Conservation (phyloP, 805 yeast species). For the Huiozyma naganishii region DNA sequence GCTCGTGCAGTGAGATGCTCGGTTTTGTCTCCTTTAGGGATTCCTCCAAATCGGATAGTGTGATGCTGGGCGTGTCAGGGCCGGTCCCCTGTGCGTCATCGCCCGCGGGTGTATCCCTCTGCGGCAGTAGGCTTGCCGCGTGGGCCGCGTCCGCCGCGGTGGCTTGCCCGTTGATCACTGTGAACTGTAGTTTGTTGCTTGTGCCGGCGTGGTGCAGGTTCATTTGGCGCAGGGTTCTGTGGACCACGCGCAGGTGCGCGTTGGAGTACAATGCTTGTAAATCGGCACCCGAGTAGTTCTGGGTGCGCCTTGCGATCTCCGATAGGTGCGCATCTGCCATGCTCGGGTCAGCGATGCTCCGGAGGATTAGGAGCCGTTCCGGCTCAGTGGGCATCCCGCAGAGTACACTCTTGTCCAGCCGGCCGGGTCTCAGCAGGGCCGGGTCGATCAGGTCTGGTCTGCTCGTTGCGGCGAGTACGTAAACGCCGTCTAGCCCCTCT, state of each 20-base stretch:
- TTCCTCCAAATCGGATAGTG: constrained; percentile 42
- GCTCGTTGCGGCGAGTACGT: constrained; percentile 91
- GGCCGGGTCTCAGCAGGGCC: constrained; percentile 89
- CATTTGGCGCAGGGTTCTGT: constrained; percentile 37
- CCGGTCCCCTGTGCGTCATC: too few species aligned
- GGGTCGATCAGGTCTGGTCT: constrained; percentile 94
- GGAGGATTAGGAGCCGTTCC: constrained; percentile 66
- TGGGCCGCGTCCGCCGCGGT: background rate
- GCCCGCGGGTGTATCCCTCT: background rate
- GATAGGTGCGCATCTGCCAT: constrained; percentile 31
- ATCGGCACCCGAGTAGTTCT: constrained; percentile 90
- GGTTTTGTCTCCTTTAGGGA: constrained; percentile 74
- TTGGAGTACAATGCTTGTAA: constrained; percentile 85
- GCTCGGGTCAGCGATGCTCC: background rate
- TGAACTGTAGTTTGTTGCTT: background rate
- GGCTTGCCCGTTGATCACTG: background rate
- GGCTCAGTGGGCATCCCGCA: constrained; percentile 74
- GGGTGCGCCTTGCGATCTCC: constrained; percentile 46
- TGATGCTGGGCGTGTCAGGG: constrained; percentile 1
- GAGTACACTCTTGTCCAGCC: constrained; percentile 83
- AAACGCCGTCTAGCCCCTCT: constrained; percentile 93
- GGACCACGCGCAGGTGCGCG: constrained; percentile 82
- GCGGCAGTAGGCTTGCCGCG: background rate
- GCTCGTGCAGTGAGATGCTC: constrained; percentile 73
- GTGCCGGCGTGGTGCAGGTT: too few species aligned